Conservation (phyloP, 2,329 filamentous ascomycete species). For the Beauveria caledonica region DNA sequence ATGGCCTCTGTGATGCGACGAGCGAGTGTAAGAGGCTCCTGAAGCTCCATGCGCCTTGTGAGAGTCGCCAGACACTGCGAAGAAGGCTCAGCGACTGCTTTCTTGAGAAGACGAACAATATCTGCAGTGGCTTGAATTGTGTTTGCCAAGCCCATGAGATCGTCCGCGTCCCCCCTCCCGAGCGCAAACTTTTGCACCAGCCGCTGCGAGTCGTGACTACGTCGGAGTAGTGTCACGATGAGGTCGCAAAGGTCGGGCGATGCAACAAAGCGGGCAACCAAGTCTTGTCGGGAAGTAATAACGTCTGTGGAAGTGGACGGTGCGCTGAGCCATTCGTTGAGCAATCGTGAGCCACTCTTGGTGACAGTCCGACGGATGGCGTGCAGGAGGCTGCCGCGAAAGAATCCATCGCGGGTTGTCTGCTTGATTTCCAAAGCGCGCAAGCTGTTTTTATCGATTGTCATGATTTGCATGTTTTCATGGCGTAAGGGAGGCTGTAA, state of each 20-base stretch:
- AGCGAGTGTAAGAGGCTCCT: constrained; percentile 60
- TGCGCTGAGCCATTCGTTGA: constrained; percentile 79
- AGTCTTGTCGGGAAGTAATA: constrained; percentile 72
- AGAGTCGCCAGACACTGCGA: constrained; percentile 36
- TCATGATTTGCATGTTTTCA: constrained; percentile 70
- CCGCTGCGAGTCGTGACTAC: constrained; percentile 78
- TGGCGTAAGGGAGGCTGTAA: constrained; percentile 75
- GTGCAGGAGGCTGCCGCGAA: constrained; percentile 80
- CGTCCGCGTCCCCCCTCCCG: constrained; percentile 84
- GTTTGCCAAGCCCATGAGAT: constrained; percentile 72
- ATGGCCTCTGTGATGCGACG: constrained; percentile 67
- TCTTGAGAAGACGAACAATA: constrained; percentile 44
- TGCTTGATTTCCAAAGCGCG: constrained; percentile 80
- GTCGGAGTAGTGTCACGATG: constrained; percentile 58
- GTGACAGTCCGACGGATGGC: constrained; percentile 85
- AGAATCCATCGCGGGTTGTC: constrained; percentile 71
- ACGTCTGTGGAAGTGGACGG: constrained; percentile 79
- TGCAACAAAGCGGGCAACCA: constrained; percentile 68
- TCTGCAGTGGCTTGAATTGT: constrained; percentile 70
- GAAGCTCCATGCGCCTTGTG: constrained; percentile 53
- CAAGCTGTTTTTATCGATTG: constrained; percentile 86
- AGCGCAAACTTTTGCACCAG: constrained; percentile 91
- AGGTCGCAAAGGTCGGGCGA: constrained; percentile 61
- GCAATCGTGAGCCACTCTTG: constrained; percentile 76
- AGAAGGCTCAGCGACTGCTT: constrained; percentile 13